Evolutionary conservation across 129 eudicot genomes (phyloP).

Genomic region (Calendula officinalis): DNA sequence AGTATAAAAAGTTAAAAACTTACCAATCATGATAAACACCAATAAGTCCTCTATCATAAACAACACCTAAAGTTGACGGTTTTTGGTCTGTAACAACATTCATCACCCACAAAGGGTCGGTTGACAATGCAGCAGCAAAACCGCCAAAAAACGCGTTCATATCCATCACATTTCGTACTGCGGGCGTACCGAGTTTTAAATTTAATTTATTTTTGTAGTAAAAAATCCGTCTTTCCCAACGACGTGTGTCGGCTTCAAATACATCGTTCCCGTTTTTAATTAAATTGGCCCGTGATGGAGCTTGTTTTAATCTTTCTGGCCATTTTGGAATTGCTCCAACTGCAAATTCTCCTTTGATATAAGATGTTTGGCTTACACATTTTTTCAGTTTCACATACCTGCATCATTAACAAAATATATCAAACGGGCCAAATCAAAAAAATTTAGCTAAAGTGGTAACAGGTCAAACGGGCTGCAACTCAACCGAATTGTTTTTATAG

Average conservation of each 20-base stretch:
- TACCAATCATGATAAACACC: conserved; percentile 98
- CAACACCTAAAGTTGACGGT: conserved; percentile 78
- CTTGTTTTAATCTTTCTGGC: conserved; percentile 78
- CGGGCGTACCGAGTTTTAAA: conserved; percentile 70
- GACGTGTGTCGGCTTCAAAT: conserved; percentile 80
- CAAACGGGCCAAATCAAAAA: not conserved
- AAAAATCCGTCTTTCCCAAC: conserved; percentile 80
- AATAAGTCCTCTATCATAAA: conserved; percentile 88
- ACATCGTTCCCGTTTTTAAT: conserved; percentile 84
- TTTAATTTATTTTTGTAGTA: conserved; percentile 74
- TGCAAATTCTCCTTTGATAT: conserved; percentile 54
- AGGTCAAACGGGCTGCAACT: not conserved
- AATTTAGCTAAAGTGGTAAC: not conserved
- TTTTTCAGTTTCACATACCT: conserved; percentile 83
- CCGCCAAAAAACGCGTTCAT: conserved; percentile 97
- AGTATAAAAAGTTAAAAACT: conserved; percentile 37
- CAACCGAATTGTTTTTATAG: not conserved
- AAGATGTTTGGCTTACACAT: conserved; percentile 68
- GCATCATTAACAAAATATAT: conserved; percentile 24
- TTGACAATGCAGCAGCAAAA: conserved; percentile 78
- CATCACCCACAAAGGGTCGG: conserved; percentile 98
- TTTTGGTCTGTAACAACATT: conserved; percentile 83
- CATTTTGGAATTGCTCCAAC: conserved; percentile 86
- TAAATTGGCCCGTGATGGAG: conserved; percentile 63
- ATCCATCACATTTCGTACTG: conserved; percentile 88